A percentile compares a stretch with the other conserved stretches of the same genome.
Conservation (phyloP, 1,284 basidiomycete genomes). For the Fistulina hepatica region DNA sequence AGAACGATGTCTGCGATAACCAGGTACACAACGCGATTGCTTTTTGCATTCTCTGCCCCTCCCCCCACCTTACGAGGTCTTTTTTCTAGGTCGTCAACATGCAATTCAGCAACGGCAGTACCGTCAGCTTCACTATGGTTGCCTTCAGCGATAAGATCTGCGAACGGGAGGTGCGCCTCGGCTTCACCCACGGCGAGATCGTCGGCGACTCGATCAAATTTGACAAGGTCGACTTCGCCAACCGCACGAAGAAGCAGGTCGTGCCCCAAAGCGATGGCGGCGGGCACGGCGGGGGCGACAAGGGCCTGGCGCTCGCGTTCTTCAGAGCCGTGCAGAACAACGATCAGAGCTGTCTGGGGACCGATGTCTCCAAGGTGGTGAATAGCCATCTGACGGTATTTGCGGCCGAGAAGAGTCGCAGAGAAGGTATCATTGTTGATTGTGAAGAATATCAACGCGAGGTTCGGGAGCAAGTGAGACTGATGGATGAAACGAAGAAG, state of each 20-base stretch:
- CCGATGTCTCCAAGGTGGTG: conserved; percentile 56
- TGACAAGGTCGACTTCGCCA: conserved; percentile 71
- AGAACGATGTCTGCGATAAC: conserved; percentile 75
- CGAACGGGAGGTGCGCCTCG: conserved; percentile 64
- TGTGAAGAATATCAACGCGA: too few species aligned
- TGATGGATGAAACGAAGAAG: too few species aligned
- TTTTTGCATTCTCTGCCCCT: background rate
- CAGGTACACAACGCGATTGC: conserved; percentile 34
- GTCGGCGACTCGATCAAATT: conserved; percentile 66
- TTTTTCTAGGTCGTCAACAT: conserved; percentile 60
- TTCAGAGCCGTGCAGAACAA: conserved; percentile 57
- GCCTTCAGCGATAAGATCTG: conserved; percentile 64
- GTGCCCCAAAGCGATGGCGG: conserved; percentile 35
- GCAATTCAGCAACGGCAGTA: conserved; percentile 67
- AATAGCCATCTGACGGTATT: conserved; percentile 76
- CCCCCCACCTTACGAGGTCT: background rate
- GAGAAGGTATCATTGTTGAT: too few species aligned
- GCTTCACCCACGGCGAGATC: conserved; percentile 76
- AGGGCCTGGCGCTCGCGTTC: conserved; percentile 61
- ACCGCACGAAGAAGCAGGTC: conserved; percentile 28
- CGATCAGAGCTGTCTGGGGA: conserved; percentile 53
- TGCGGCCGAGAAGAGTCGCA: conserved; percentile 68
- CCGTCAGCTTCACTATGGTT: conserved; percentile 77
- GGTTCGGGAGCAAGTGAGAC: too few species aligned
- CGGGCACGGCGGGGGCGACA: conserved; percentile 74